Evolutionary conservation across 176 grass and related monocot species (phyloP).

Genomic region (Themeda triandra): DNA sequence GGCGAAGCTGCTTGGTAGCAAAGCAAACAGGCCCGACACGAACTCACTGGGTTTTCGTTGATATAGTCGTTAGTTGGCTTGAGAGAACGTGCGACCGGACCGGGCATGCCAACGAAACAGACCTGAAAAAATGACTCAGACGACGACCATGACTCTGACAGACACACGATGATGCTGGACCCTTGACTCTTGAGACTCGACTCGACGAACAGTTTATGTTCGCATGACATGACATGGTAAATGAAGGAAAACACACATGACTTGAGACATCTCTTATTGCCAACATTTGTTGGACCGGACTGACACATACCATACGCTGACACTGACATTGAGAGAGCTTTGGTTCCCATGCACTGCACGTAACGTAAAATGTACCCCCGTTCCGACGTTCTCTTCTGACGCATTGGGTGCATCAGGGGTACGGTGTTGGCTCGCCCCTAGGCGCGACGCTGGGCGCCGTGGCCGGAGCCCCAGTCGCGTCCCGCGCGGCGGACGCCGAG

Average conservation of each 20-base stretch:
- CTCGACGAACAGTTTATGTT: not conserved
- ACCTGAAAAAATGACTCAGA: not conserved
- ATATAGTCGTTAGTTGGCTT: too few relatives aligned
- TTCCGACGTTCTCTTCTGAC: too few relatives aligned
- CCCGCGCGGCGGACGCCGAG: constrained; percentile 42
- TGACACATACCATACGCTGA: not conserved
- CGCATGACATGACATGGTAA: not conserved
- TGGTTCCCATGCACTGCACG: not conserved
- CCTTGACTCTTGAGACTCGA: not conserved
- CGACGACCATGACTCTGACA: not conserved
- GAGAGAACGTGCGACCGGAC: too few relatives aligned
- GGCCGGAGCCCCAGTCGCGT: constrained; percentile 8
- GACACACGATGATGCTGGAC: not conserved
- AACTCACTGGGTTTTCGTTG: too few relatives aligned
- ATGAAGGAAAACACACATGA: not conserved
- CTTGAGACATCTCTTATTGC: not conserved
- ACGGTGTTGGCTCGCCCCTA: not conserved
- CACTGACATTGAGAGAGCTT: not conserved
- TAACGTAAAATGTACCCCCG: too few relatives aligned
- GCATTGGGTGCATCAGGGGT: not conserved
- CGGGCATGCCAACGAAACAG: not conserved
- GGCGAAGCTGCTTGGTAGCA: too few relatives aligned
- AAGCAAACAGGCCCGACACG: too few relatives aligned
- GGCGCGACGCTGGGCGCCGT: not conserved
- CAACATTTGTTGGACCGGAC: not conserved